Base-by-base conservation (phyloP, 75 land plant genomes). In the Larix kaempferi region DNA sequence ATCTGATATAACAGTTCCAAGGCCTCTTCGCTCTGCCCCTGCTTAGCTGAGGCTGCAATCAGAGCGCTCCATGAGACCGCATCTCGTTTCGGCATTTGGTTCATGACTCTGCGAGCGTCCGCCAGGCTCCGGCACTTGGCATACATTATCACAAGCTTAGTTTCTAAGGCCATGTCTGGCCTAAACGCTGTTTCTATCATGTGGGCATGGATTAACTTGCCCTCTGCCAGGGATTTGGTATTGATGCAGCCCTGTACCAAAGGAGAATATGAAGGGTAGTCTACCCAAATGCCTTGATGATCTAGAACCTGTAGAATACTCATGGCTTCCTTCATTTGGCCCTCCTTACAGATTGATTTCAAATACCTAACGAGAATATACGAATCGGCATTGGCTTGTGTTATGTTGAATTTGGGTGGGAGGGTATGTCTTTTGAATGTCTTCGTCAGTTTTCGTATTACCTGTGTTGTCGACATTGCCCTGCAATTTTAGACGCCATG, bases 21-120 rank as follows among this genome's bases (percentile, higher is more conserved):
- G 1, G 91, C 93, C 54, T 85, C 86, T n/a, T 74, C 35, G 37
- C 84, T 84, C 16, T n/a, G 26, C 33, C 86, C 92, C 71, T 79
- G 76, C 74, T 83, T 85, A 0, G 91, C 86, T 35, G 81, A 86
- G 27, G 85, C 84, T 49, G 87, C 78, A 21, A 93, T 82, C 87
- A 93, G 79, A 4, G 93, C 76, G 16, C 89, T 91, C 95, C 95
- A 93, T 73, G 80, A 79, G 71, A 93, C 77, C 0, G 85, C 89
- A 75, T 93, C 86, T 56, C 76, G 64, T 55, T 74, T 56, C 4
- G 71, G 27, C 91, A 93, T 91, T 62, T 52, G 35, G 73, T 81
- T 80, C 76, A 91, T 91, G 3, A 83, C 81, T 17, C 59, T 29
- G 75, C 67, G 81, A 6, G 91, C 91, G 54, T 82, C 63, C 12